Conservation (phyloP, 345 rosid genomes). For the Corymbia maculata region DNA sequence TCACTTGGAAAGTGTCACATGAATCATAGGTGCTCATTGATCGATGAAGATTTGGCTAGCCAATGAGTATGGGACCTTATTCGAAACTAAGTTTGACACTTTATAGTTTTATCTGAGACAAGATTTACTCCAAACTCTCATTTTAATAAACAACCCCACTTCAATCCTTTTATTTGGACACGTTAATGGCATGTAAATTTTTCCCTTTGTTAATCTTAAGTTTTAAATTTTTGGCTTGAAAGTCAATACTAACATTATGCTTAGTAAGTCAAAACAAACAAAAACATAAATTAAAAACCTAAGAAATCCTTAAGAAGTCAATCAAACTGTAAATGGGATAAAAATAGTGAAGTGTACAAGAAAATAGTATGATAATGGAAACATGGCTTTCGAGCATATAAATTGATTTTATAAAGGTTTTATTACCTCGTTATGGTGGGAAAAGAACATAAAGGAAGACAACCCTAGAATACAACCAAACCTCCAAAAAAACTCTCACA, state of each 20-base stretch:
- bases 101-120: not conserved
- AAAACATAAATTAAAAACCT: not conserved
- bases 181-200: not conserved
- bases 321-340: not conserved
- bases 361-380: not conserved
- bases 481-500: not conserved
- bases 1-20: not conserved
- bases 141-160: fast-evolving
- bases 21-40: not conserved
- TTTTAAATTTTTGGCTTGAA: not conserved
- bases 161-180: not conserved
- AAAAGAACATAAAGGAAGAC: not conserved
- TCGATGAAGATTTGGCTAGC: not conserved
- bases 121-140: not conserved
- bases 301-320: not conserved
- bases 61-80: not conserved
- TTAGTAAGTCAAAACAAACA: not conserved
- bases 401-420: not conserved
- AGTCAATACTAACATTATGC: not conserved
- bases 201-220: not conserved
- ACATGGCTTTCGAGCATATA: not conserved
- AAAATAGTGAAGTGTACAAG: not conserved
- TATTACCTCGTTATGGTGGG: fast-evolving
- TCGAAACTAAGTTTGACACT: not conserved
- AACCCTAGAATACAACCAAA: fast-evolving